These are phyloP conservation scores for Myxozyma sirexii DNA, from an alignment of 805 yeast species.

Conservation along the genomic window DNA sequence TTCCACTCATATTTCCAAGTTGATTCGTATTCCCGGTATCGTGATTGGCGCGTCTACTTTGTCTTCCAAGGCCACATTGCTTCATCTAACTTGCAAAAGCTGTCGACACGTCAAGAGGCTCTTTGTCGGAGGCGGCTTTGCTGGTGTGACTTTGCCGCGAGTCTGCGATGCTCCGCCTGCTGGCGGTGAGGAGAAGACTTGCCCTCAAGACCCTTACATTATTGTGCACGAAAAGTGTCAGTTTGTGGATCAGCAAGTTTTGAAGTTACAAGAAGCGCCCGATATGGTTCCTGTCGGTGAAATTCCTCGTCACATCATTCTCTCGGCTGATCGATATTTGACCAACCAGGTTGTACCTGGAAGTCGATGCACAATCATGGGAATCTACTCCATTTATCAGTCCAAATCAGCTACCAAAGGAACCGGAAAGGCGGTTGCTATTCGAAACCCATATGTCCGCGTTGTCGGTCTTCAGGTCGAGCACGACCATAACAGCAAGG, in stretches of 20 bases:
- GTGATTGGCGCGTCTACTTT: conserved; percentile 88
- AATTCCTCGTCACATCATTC: conserved; percentile 89
- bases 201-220: conserved; percentile 91
- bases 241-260: conserved; percentile 93
- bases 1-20: conserved; percentile 84
- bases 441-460: conserved; percentile 86
- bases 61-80: conserved; percentile 79
- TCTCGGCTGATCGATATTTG: conserved; percentile 86
- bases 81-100: conserved; percentile 81
- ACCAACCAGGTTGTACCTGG: conserved; percentile 95
- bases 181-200: conserved; percentile 52
- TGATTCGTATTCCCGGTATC: conserved; percentile 90
- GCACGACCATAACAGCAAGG: conserved; percentile 67
- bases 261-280: conserved; percentile 95
- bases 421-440: conserved; percentile 70
- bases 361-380: conserved; percentile 86
- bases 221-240: conserved; percentile 90
- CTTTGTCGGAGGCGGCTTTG: conserved; percentile 66
- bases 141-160: conserved; percentile 68
- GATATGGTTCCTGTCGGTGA: conserved; percentile 99
- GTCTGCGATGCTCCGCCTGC: conserved; percentile 59
- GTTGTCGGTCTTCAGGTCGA: conserved; percentile 87
- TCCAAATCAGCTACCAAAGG: conserved; percentile 58
- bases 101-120: conserved; percentile 80
- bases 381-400: conserved; percentile 90